Evolutionary conservation across 2,329 filamentous ascomycete species (phyloP).

Genomic region (Delphinella strobiligena): DNA sequence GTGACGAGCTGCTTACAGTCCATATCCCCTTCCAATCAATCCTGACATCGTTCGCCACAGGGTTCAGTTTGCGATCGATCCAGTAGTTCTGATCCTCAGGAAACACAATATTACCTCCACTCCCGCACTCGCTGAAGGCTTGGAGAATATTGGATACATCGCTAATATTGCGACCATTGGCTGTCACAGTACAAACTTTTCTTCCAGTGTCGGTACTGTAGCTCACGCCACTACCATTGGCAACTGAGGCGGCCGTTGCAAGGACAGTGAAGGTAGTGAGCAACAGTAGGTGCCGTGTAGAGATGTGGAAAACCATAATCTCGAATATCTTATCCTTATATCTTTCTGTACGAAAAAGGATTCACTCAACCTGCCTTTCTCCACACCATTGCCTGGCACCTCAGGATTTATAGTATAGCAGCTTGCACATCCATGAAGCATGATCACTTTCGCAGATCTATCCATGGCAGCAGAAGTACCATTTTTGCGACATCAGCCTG

Average conservation of each 20-base stretch:
- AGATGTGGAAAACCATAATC: no score
- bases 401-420: no score
- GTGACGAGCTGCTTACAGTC: no score
- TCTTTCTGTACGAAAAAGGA: no score
- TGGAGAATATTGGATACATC: conserved; percentile 30
- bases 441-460: not conserved
- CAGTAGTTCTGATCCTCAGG: conserved; percentile 38
- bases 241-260: not conserved
- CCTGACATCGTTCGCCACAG: conserved; percentile 34
- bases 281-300: not conserved
- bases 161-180: conserved; percentile 25
- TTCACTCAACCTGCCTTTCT: no score
- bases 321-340: no score
- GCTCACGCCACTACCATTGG: conserved; percentile 3
- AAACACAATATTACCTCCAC: conserved; percentile 37
- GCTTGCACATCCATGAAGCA: not conserved
- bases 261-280: not conserved
- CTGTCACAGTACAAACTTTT: conserved; percentile 27
- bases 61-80: conserved; percentile 39
- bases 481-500: no score
- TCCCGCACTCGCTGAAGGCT: conserved; percentile 28
- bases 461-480: no score
- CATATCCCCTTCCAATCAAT: conserved; percentile 43
- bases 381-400: no score
- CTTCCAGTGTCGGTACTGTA: conserved; percentile 1